Evolutionary conservation across 2,329 filamentous ascomycete species (phyloP).

Genomic region (Neofusicoccum sp.): DNA sequence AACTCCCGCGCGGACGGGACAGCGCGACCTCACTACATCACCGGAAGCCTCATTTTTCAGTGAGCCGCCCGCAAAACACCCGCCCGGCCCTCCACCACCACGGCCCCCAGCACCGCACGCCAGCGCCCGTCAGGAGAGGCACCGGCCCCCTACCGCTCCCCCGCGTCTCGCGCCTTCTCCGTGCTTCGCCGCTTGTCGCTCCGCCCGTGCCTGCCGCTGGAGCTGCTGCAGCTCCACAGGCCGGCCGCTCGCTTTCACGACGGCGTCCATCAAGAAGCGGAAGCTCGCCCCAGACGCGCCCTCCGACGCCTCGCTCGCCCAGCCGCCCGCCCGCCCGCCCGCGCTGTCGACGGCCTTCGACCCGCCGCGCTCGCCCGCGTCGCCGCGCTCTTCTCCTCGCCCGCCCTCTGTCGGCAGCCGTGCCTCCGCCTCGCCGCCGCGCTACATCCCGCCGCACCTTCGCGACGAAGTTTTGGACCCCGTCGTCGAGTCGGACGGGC

Average conservation of each 20-base stretch:
- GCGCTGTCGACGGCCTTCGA: conserved; percentile 22
- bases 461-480: conserved; percentile 53
- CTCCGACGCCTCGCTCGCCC: conserved; percentile 23
- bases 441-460: conserved; percentile 59
- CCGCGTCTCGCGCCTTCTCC: conserved; percentile 3
- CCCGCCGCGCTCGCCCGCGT: conserved; percentile 26
- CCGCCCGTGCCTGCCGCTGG: conserved; percentile 35
- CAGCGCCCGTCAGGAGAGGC: not conserved
- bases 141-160: not conserved
- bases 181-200: conserved; percentile 15
- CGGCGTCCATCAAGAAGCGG: conserved; percentile 51
- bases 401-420: conserved; percentile 29
- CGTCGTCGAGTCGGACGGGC: conserved; percentile 30
- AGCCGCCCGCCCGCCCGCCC: not conserved
- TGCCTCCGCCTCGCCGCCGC: conserved; percentile 42
- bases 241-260: conserved; percentile 41
- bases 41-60: conserved; percentile 19
- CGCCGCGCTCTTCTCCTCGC: conserved; percentile 42
- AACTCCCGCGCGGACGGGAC: conserved; percentile 9
- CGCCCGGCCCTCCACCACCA: not conserved
- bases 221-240: conserved; percentile 42
- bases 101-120: not conserved
- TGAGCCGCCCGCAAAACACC: conserved; percentile 16
- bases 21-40: conserved; percentile 15
- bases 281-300: conserved; percentile 41